These are phyloP conservation scores for Canariomyces notabilis DNA, from an alignment of 2,329 filamentous ascomycete genomes.

Conservation along the genomic window DNA sequence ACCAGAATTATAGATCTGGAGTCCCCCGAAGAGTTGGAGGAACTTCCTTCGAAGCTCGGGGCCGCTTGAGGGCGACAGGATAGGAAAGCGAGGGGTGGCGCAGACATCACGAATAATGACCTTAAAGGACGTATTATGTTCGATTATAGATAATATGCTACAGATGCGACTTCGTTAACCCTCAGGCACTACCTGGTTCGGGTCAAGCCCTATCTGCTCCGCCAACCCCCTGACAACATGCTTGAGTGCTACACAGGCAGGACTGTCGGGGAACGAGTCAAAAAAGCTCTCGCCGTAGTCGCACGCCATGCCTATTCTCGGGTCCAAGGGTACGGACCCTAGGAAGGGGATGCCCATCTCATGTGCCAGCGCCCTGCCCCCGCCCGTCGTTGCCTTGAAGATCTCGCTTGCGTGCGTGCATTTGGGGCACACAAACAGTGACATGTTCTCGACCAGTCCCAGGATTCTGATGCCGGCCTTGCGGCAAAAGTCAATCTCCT, in stretches of 20 bases:
- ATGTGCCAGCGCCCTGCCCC: constrained; percentile 70
- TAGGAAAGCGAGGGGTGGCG: neutral
- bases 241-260: constrained; percentile 77
- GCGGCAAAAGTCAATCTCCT: constrained; percentile 95
- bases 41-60: constrained; percentile 64
- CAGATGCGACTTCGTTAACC: constrained; percentile 23
- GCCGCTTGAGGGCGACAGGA: constrained; percentile 26
- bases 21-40: constrained; percentile 71
- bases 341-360: constrained; percentile 87
- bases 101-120: neutral
- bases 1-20: constrained; percentile 81
- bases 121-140: neutral
- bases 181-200: constrained; percentile 47
- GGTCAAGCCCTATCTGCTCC: constrained; percentile 58
- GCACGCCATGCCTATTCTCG: constrained; percentile 90
- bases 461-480: constrained; percentile 88
- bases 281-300: constrained; percentile 98
- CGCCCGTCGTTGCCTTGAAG: constrained; percentile 86
- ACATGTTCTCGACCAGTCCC: constrained; percentile 97
- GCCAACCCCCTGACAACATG: constrained; percentile 72
- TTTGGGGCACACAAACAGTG: constrained; percentile 89
- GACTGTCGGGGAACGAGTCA: constrained; percentile 87
- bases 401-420: constrained; percentile 81
- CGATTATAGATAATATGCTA: neutral
- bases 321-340: constrained; percentile 85